Percentiles rank a stretch among this genome's conserved stretches.
These are phyloP conservation scores for Tolypocladium ophioglossoides DNA, from an alignment of 2,329 filamentous ascomycete genomes.

Conservation along the genomic window DNA sequence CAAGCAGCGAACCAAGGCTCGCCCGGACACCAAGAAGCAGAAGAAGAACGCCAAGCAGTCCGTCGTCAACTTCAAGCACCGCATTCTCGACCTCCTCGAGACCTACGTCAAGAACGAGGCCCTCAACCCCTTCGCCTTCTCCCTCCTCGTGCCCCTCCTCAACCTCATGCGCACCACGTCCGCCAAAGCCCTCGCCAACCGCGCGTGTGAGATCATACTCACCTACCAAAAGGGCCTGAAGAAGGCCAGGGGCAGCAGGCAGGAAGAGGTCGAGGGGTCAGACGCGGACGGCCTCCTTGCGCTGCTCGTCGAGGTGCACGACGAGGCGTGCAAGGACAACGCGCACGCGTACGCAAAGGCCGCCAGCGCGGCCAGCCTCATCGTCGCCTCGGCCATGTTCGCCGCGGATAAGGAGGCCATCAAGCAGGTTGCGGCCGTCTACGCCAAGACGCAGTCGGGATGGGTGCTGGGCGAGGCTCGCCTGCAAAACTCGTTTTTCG, in stretches of 20 bases:
- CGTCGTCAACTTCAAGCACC: constrained; percentile 90
- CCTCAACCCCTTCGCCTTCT: constrained; percentile 53
- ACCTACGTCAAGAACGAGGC: constrained; percentile 77
- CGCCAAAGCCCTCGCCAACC: constrained; percentile 64
- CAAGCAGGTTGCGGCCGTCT: constrained; percentile 49
- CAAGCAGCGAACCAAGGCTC: constrained; percentile 57
- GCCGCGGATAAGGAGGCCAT: constrained; percentile 41
- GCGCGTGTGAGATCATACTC: constrained; percentile 61
- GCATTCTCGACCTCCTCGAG: constrained; percentile 77
- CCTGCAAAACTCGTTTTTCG: constrained; percentile 56
- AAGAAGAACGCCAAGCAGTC: constrained; percentile 80
- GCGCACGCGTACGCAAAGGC: constrained; percentile 64
- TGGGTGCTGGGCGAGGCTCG: constrained; percentile 49
- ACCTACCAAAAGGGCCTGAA: constrained; percentile 58
- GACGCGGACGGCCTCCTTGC: constrained; percentile 37
- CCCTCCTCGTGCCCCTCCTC: constrained; percentile 67
- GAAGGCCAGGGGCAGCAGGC: constrained; percentile 32
- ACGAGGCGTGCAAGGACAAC: constrained; percentile 50
- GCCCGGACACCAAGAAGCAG: constrained; percentile 65
- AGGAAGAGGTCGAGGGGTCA: constrained; percentile 22
- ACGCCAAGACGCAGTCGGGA: constrained; percentile 45
- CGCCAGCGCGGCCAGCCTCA: constrained; percentile 61
- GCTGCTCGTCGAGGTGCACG: constrained; percentile 57
- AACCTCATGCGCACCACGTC: constrained; percentile 64
- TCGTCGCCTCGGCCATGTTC: constrained; percentile 53